A percentile compares a stretch with the other conserved stretches of the same genome.
These are phyloP conservation scores for Talaromyces rugulosus DNA, from an alignment of 2,329 filamentous ascomycete genomes.

Conservation along the genomic window DNA sequence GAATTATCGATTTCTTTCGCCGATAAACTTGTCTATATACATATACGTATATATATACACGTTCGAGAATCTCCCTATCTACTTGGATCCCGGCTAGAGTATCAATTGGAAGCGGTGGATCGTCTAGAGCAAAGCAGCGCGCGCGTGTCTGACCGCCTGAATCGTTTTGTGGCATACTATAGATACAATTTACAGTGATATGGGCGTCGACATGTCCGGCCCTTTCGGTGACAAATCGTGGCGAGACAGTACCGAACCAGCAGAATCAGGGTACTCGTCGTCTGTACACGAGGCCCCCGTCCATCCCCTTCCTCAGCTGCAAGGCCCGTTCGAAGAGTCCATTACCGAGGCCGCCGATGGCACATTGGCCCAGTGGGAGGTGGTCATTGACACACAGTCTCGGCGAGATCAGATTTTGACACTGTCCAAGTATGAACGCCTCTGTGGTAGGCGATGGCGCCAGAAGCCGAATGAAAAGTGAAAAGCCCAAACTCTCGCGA, in stretches of 20 bases:
- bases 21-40: neutral
- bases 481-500: slow-evolving; percentile 7
- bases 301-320: slow-evolving; percentile 40
- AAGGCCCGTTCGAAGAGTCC: slow-evolving; percentile 44
- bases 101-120: neutral
- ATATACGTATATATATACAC: neutral
- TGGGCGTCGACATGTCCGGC: slow-evolving; percentile 8
- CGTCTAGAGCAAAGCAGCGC: neutral
- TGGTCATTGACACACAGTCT: slow-evolving; percentile 35
- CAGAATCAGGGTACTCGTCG: neutral
- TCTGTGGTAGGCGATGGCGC: slow-evolving; percentile 72
- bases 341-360: slow-evolving; percentile 34
- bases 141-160: neutral
- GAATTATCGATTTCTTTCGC: neutral
- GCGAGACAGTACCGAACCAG: slow-evolving; percentile 8
- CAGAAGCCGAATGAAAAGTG: slow-evolving; percentile 62
- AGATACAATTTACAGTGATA: neutral
- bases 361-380: slow-evolving; percentile 22
- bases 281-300: slow-evolving; percentile 21
- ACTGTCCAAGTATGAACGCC: slow-evolving; percentile 62
- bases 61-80: neutral
- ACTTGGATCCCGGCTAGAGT: neutral
- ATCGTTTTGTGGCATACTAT: neutral
- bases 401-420: slow-evolving; percentile 66
- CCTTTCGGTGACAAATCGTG: slow-evolving; percentile 13